Evolutionary conservation across 148 eudicot genomes (phyloP).

Genomic region (Persicaria maculosa): DNA sequence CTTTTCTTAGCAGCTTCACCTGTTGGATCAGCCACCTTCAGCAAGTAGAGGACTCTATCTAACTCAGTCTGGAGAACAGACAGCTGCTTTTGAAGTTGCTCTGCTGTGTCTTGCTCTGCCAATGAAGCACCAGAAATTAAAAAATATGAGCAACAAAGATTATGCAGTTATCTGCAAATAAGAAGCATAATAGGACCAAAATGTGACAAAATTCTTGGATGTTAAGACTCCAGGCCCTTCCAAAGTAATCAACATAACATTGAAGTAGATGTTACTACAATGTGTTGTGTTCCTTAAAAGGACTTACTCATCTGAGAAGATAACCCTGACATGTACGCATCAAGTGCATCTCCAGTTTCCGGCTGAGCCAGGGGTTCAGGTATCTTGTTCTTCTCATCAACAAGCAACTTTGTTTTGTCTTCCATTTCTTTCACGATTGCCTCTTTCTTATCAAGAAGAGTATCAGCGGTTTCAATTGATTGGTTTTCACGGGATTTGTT

Average conservation of each 20-base stretch:
- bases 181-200: background rate
- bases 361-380: conserved; percentile 29
- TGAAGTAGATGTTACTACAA: background rate
- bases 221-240: background rate
- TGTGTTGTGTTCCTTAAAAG: background rate
- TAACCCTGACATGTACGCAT: conserved; percentile 86
- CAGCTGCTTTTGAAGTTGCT: conserved; percentile 59
- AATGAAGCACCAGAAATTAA: conserved; percentile 17
- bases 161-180: background rate
- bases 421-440: conserved; percentile 60
- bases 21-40: conserved; percentile 82
- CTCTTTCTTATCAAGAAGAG: conserved; percentile 89
- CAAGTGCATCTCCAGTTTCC: conserved; percentile 77
- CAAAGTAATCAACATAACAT: background rate
- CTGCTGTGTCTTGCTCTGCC: conserved; percentile 57
- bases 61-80: conserved; percentile 66
- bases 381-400: conserved; percentile 51
- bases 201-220: background rate
- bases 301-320: conserved; percentile 81
- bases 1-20: conserved; percentile 85
- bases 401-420: conserved; percentile 51
- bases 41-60: conserved; percentile 77
- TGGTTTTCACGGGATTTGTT: conserved; percentile 51
- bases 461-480: conserved; percentile 91
- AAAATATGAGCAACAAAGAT: background rate